A percentile compares a stretch with the other conserved stretches of the same genome.
Conservation (phyloP, 1,139 yeast genomes). For the Geotrichum candidum region DNA sequence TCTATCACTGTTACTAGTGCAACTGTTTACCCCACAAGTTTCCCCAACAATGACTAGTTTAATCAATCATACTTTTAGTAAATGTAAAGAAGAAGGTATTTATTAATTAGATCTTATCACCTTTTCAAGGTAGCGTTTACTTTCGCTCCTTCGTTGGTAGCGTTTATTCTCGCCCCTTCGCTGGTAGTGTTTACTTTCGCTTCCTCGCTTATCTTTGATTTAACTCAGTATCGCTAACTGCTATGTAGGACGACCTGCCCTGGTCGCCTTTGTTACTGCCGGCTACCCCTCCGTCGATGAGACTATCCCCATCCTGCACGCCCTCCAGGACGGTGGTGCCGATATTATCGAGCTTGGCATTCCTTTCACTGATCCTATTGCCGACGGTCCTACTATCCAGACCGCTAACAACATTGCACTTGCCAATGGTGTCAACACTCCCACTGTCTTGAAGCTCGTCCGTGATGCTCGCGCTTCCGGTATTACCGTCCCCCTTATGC, state of each 20-base stretch:
- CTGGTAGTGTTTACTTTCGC: neutral
- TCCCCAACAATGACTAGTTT: slow-evolving; percentile 52
- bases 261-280: slow-evolving; percentile 89
- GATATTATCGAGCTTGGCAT: slow-evolving; percentile 92
- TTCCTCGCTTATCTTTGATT: neutral
- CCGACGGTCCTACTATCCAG: slow-evolving; percentile 97
- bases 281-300: slow-evolving; percentile 87
- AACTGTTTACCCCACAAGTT: neutral
- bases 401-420: slow-evolving; percentile 68
- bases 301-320: slow-evolving; percentile 77
- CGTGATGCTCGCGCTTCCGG: slow-evolving; percentile 72
- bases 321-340: slow-evolving; percentile 91
- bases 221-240: neutral
- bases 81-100: slow-evolving; percentile 56
- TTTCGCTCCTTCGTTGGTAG: neutral
- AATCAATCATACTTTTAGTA: slow-evolving; percentile 63
- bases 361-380: slow-evolving; percentile 98
- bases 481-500: slow-evolving; percentile 76
- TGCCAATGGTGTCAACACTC: slow-evolving; percentile 71
- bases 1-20: neutral
- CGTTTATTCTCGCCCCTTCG: neutral
- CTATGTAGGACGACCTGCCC: slow-evolving; percentile 61
- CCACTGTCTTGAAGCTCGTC: slow-evolving; percentile 63
- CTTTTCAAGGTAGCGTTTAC: neutral
- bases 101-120: neutral